Conservation (phyloP, 441 rosid genomes). For the Rhodomyrtus psidioides region DNA sequence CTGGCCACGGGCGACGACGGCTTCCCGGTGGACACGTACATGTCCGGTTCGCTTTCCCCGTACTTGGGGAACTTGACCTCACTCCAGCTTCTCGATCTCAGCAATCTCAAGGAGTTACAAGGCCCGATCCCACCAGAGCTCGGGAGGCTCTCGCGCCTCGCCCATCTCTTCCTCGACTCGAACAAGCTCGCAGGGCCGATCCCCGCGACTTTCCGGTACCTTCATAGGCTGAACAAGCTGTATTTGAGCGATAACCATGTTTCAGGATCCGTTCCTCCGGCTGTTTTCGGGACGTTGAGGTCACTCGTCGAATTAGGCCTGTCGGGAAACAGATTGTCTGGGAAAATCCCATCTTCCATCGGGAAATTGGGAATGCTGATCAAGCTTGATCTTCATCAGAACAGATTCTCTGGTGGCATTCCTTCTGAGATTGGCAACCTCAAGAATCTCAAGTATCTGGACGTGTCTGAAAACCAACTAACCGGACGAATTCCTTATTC, state of each 20-base stretch:
- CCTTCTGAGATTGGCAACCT: conserved; percentile 34
- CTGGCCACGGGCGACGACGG: conserved; percentile 13
- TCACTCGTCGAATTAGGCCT: conserved; percentile 32
- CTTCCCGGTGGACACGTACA: conserved; percentile 27
- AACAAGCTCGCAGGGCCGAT: conserved; percentile 41
- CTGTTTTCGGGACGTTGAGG: conserved; percentile 16
- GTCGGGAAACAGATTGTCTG: conserved; percentile 34
- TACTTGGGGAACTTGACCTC: conserved; percentile 34
- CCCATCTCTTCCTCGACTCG: conserved; percentile 30
- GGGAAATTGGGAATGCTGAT: conserved; percentile 22
- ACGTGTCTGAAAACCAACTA: conserved; percentile 34
- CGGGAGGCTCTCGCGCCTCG: conserved; percentile 24
- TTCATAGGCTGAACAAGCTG: conserved; percentile 20
- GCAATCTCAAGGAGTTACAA: conserved; percentile 37
- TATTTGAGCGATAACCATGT: conserved; percentile 27
- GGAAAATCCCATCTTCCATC: conserved; percentile 24
- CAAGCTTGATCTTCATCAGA: conserved; percentile 36
- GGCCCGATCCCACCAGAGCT: conserved; percentile 37
- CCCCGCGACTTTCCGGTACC: conserved; percentile 25
- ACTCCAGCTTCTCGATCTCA: conserved; percentile 40
- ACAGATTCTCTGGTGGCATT: conserved; percentile 33
- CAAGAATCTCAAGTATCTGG: conserved; percentile 26
- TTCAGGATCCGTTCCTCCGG: conserved; percentile 24
- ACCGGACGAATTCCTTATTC: conserved; percentile 34
- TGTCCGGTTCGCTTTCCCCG: conserved; percentile 42